Evolutionary conservation across 805 yeast species (phyloP).

Genomic region (Pichia gijzeniarum): DNA sequence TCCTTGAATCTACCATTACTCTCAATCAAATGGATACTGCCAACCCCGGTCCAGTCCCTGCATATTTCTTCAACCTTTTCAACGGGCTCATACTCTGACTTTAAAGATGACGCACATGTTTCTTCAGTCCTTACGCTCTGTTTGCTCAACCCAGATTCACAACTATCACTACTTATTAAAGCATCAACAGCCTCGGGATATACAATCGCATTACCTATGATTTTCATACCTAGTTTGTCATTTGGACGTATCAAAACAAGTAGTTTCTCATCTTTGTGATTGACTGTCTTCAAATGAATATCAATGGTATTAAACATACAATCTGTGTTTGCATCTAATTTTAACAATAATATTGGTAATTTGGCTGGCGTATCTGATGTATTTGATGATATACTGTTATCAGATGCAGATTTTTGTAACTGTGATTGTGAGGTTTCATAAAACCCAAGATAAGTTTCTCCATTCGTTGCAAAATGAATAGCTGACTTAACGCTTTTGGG

Average conservation of each 20-base stretch:
- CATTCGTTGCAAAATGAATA: neutral
- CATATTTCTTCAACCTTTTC: neutral
- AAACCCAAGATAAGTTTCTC: constrained; percentile 4
- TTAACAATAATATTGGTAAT: constrained; percentile 3
- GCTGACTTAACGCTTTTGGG: constrained; percentile 1
- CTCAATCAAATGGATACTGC: constrained; percentile 4
- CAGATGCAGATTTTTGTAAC: neutral
- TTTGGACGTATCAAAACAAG: constrained; percentile 13
- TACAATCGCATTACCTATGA: constrained; percentile 3
- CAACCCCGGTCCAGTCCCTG: constrained; percentile 9
- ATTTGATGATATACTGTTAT: neutral
- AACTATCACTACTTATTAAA: constrained; percentile 1
- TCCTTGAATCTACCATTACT: constrained; percentile 8
- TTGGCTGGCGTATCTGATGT: neutral
- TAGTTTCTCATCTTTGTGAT: constrained; percentile 4
- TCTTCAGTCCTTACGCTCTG: neutral
- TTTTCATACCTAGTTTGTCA: constrained; percentile 1
- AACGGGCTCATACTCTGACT: neutral
- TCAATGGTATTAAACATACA: constrained; percentile 13
- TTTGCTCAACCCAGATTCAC: constrained; percentile 19
- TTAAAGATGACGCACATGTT: constrained; percentile 4
- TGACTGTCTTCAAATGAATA: constrained; percentile 13
- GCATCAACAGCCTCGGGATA: constrained; percentile 6
- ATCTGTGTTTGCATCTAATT: constrained; percentile 4
- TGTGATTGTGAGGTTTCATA: neutral